Base-by-base conservation (phyloP, 345 rosid genomes). In the Camelina sativa region DNA sequence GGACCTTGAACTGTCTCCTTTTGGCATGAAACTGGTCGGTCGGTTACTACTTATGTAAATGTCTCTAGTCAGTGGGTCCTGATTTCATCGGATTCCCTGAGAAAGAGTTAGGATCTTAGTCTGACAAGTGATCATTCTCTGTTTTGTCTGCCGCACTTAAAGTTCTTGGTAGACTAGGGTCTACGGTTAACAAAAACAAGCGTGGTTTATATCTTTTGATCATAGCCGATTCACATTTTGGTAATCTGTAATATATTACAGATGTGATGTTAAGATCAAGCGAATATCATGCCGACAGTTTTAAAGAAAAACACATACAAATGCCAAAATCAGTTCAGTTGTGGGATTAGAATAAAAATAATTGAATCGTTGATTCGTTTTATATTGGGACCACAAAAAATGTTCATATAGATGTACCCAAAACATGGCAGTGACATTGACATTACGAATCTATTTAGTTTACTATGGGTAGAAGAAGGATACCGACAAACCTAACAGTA, bases 11-110 rank as follows among this genome's bases (percentile, higher is more conserved):
- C 48, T 34, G 16, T 28, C 41, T 30, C 62, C 7, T 15, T 23
- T 54, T 40, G 43, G 54, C 66, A 70, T 57, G 44, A 58, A 28
- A 28, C 30, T 5, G 46, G 58, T 23, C 34, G 23, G 65, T 58
- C 22, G n/a, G 50, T 10, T 50, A 38, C 28, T 16, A 34, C n/a
- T 8, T 16, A 22, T 15, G 50, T 54, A 40, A 34, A 52, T 22
- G 54, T 69, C 6, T 69, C 16, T 55, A 16, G 62, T 55, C 43
- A 40, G 43, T 40, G 53, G 73, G 73, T 69, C 73, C 73, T 19
- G 20, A 17, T 69, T 57, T 69, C 65, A 69, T 57, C 50, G 67
- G 74, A 48, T 59, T 59, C 75, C 41, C 47, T 58, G 20, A 69
- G 44, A 69, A 43, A 69, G 55, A 69, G 22, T 47, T 70, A 15